Base-by-base conservation (phyloP, 331 rosid species). In the Spiraea crenata region DNA sequence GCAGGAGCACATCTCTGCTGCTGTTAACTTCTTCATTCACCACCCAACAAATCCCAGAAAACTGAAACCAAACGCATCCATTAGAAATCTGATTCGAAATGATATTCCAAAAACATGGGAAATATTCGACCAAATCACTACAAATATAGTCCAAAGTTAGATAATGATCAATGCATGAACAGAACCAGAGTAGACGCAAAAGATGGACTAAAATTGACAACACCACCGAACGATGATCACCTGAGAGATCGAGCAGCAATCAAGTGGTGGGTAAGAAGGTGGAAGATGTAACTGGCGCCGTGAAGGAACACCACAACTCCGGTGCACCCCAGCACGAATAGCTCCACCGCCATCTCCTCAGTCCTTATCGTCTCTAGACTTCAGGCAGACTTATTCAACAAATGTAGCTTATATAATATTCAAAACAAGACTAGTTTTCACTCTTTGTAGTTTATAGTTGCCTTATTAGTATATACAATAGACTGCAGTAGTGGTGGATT, bases 11-110 rank as follows among this genome's bases (percentile, higher is more conserved):
- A 1, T 37, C 38, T 46, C 11, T 62, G 66, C 45, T 50, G 61
- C 60, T 12, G 17, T 50, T 8, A 10, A 13, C 51, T 17, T 25
- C 70, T 76, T 67, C 20, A 19, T n/a, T 25, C 75, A 82, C 80
- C 82, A 76, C 39, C 82, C 84, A 39, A 59, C 81, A 16, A 48
- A 72, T 76, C 87, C 84, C 77, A 83, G 76, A 66, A 83, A 83
- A 70, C 87, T 79, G 31, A 63, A 76, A 49, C 44, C 70, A n/a
- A 54, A 52, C 12, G 38, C 41, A 34, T 57, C 2, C 10, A 7
- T 9, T 38, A 74, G 31, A 25, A 25, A 25, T 25, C 31, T 25
- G 31, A 25, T 25, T 25, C 31, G 31, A 25, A 25, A 25, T 25
- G 31, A 25, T 25, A 25, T 2, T 25, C 31, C 31, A 25, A 25